Conservation (phyloP, 768 basidiomycete genomes). For the Cystofilobasidium ferigula region DNA sequence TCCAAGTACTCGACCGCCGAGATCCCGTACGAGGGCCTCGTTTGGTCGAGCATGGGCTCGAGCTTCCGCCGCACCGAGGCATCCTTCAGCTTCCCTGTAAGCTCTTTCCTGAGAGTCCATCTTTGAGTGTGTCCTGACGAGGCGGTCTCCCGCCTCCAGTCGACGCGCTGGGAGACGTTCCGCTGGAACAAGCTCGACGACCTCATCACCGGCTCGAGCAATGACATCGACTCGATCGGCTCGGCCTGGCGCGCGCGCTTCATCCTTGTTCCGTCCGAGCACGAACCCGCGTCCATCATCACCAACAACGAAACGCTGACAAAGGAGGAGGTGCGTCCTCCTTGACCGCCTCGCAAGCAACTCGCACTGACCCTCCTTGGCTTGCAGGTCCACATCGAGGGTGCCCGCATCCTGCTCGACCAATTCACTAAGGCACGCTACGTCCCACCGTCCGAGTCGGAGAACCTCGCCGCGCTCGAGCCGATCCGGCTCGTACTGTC, state of each 20-base stretch:
- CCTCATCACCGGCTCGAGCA: constrained; percentile 14
- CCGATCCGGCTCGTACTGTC: constrained; percentile 60
- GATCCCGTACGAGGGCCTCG: constrained; percentile 72
- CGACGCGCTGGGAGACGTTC: background rate
- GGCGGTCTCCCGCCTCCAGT: background rate
- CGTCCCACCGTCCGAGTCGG: constrained; percentile 46
- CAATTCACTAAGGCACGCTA: constrained; percentile 75
- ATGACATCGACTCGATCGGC: constrained; percentile 1
- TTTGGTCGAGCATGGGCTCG: constrained; percentile 83
- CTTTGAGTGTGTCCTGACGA: no score
- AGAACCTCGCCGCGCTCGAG: constrained; percentile 45
- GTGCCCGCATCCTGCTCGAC: constrained; percentile 84
- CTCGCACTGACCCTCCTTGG: background rate
- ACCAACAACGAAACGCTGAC: constrained; percentile 29
- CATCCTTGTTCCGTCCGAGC: constrained; percentile 75
- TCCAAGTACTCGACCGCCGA: constrained; percentile 44
- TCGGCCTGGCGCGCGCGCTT: constrained; percentile 46
- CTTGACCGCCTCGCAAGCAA: no score
- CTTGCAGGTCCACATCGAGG: constrained; percentile 54
- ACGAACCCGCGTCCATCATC: constrained; percentile 44
- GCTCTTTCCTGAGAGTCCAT: background rate
- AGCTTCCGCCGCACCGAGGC: constrained; percentile 73
- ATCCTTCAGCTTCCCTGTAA: constrained; percentile 58
- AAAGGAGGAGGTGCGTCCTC: constrained; percentile 56
- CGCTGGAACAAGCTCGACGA: constrained; percentile 17